phyloP scores from a whole-genome alignment of 495 filamentous ascomycete genomes.

The Penicillium paradoxum region DNA sequence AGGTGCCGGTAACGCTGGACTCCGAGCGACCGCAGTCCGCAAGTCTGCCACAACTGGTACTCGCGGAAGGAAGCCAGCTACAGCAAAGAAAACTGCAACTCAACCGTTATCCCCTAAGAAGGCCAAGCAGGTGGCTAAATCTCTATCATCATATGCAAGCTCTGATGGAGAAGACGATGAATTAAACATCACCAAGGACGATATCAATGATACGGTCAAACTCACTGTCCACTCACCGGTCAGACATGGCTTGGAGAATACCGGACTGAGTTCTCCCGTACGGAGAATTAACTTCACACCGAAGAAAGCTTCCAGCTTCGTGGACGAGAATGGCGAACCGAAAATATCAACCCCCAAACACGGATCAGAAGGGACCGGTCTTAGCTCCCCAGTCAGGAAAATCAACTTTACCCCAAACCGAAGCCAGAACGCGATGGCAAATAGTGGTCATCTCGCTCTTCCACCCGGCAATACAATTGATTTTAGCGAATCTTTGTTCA shows the following conservation, averaged over 20 bases:
- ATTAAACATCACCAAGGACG: slow-evolving; percentile 39
- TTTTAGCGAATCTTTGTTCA: slow-evolving; percentile 35
- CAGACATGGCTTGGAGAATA: slow-evolving; percentile 26
- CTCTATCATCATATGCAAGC: slow-evolving; percentile 36
- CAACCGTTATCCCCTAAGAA: slow-evolving; percentile 56
- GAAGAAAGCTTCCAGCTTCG: slow-evolving; percentile 18
- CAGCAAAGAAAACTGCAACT: slow-evolving; percentile 25
- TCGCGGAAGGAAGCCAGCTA: slow-evolving; percentile 37
- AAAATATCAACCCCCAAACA: slow-evolving; percentile 22
- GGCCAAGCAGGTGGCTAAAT: slow-evolving; percentile 47
- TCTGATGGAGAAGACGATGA: slow-evolving; percentile 51
- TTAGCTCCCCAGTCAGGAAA: slow-evolving; percentile 28
- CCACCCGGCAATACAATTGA: slow-evolving; percentile 28
- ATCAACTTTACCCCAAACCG: slow-evolving; percentile 31
- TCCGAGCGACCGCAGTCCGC: slow-evolving; percentile 47
- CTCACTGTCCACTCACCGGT: slow-evolving; percentile 37
- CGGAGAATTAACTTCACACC: slow-evolving; percentile 40
- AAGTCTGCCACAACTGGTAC: slow-evolving; percentile 29
- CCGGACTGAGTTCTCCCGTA: slow-evolving; percentile 36
- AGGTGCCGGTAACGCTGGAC: slow-evolving; percentile 24
- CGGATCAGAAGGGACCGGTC: slow-evolving; percentile 20
- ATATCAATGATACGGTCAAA: slow-evolving; percentile 25
- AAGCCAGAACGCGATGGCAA: slow-evolving; percentile 16
- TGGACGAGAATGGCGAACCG: slow-evolving; percentile 38
- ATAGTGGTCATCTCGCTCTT: slow-evolving; percentile 23